These are phyloP conservation scores for Sarocladium oryzae DNA, from an alignment of 2,329 filamentous ascomycete species.

Conservation along the genomic window DNA sequence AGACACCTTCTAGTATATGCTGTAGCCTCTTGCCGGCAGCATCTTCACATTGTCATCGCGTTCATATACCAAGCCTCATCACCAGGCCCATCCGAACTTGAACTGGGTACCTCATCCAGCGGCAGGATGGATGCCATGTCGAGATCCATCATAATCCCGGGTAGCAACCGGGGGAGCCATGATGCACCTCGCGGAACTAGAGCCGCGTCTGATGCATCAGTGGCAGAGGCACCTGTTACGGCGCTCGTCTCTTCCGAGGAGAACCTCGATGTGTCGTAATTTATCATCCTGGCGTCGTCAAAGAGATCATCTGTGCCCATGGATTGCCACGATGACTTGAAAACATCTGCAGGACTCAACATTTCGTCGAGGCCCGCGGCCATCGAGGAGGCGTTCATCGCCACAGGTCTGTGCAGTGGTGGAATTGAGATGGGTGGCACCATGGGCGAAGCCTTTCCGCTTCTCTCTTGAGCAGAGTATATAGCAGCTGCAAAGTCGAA, in stretches of 20 bases:
- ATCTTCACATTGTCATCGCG: background rate
- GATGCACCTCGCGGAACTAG: background rate
- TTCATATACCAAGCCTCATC: conserved; percentile 9
- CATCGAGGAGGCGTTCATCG: background rate
- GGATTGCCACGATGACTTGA: conserved; percentile 4
- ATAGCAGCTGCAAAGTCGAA: conserved; percentile 11
- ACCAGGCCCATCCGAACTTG: background rate
- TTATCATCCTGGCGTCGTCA: background rate
- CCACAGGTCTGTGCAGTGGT: background rate
- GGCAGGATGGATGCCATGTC: background rate
- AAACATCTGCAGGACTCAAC: conserved; percentile 3
- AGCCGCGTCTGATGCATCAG: background rate
- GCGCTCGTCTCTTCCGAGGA: no score
- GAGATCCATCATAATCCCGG: conserved; percentile 3
- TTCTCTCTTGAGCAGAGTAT: background rate
- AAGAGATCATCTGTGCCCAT: background rate
- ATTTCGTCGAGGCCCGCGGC: background rate
- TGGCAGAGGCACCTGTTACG: no score
- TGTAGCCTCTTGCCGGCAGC: no score
- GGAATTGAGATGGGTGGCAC: background rate
- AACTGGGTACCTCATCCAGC: background rate
- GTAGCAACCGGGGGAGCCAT: background rate
- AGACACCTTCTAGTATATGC: no score
- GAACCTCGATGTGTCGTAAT: background rate
- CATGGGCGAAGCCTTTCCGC: background rate